Conservation (phyloP, 2,329 filamentous ascomycete genomes). For the Penicillium janthinellum region DNA sequence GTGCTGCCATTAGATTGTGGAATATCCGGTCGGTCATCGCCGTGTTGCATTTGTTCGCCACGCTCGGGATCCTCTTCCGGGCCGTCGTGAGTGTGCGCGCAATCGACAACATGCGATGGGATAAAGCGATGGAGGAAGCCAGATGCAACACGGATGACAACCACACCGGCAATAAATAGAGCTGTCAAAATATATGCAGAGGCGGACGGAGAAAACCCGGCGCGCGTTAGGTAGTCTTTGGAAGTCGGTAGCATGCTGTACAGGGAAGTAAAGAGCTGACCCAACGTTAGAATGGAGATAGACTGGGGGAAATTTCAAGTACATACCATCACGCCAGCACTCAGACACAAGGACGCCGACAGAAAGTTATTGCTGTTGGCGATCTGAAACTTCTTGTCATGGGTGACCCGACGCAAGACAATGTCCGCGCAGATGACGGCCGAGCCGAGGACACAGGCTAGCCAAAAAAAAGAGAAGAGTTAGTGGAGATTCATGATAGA, state of each 20-base stretch:
- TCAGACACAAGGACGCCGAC: slow-evolving; percentile 84
- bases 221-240: slow-evolving; percentile 72
- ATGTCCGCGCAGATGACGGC: slow-evolving; percentile 85
- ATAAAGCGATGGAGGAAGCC: slow-evolving; percentile 50
- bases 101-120: slow-evolving; percentile 54
- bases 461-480: not conserved
- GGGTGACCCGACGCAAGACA: slow-evolving; percentile 70
- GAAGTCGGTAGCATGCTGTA: slow-evolving; percentile 92
- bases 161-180: slow-evolving; percentile 51
- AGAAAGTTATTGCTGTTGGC: slow-evolving; percentile 87
- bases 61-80: slow-evolving; percentile 39
- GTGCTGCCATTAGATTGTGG: slow-evolving; percentile 15
- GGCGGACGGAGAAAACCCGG: slow-evolving; percentile 64
- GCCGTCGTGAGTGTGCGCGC: slow-evolving; percentile 48
- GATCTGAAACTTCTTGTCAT: slow-evolving; percentile 77
- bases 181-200: slow-evolving; percentile 58
- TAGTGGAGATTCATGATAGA: not conserved
- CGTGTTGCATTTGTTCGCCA: slow-evolving; percentile 25
- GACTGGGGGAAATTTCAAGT: not conserved
- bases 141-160: slow-evolving; percentile 50
- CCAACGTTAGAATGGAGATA: not conserved
- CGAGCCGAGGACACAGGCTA: slow-evolving; percentile 68
- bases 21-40: slow-evolving; percentile 18
- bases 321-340: slow-evolving; percentile 91
- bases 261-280: slow-evolving; percentile 82